Base-by-base conservation (phyloP, 345 rosid species). In the Camelina neglecta region DNA sequence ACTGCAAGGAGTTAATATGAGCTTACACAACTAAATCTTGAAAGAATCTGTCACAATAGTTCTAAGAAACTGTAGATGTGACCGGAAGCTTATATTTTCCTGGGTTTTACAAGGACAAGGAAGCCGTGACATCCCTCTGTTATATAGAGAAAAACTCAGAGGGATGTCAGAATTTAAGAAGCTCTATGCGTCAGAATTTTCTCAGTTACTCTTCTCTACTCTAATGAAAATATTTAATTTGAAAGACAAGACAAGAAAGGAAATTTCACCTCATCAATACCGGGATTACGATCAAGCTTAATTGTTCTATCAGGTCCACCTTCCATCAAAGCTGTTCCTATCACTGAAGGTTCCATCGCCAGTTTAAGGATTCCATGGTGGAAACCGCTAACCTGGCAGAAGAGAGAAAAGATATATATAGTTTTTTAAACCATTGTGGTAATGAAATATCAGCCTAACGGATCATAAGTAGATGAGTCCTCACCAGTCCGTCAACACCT, bases 401-500 rank as follows among this genome's bases (percentile, higher is more conserved):
- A 54, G 70, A 69, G 39, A 60, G 33, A 56, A 49, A 29, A 29
- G 0, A 29, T 29, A 29, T 29, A 29, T 29, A 49, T 7, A 21
- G 58, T 64, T 61, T 9, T n/a, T 15, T 60, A 29, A 36, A 77
- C 49, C 11, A n/a, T 20, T 15, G 5, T 38, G 20, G 44, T 55
- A 16, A 60, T 33, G 58, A 38, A 47, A 55, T 33, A 44, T 60
- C 65, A 55, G 39, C 55, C 47, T 49, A 38, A 7, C 18, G n/a
- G 67, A 64, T 31, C 41, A 71, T 71, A 57, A 72, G 49, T 39
- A 50, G 73, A 29, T 60, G 12, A 58, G 50, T 44, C 63, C 72
- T 56, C 86, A 93, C 96, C 96, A 93, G 81, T 81, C 97, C 98
- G 85, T 93, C 87, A 81, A 93, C 88, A 82, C 98, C 98, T 66